phyloP scores from a whole-genome alignment of 1,139 yeast species.

The Yarrowia galli region DNA sequence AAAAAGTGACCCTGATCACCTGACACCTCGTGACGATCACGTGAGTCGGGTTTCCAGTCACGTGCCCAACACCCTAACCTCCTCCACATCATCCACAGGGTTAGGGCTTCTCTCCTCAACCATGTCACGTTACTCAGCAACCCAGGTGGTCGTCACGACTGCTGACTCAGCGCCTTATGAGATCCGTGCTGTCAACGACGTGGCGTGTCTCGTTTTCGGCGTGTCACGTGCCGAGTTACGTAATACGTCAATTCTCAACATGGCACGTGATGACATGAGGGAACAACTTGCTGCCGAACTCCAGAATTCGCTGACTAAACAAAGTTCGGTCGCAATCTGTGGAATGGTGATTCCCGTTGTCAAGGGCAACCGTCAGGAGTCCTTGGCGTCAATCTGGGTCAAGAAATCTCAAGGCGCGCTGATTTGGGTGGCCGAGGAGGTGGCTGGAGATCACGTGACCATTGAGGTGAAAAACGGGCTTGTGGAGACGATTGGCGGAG shows the following conservation, averaged over 20 bases:
- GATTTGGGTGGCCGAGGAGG: constrained; percentile 87
- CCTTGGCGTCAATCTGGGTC: constrained; percentile 71
- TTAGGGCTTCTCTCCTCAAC: constrained; percentile 1
- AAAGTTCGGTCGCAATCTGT: constrained; percentile 57
- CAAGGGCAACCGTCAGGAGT: constrained; percentile 53
- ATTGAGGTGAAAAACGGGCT: background rate
- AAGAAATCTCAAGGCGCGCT: constrained; percentile 68
- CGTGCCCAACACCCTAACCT: constrained; percentile 31
- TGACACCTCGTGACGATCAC: too few species aligned
- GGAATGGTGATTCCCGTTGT: constrained; percentile 63
- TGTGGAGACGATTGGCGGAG: constrained; percentile 39
- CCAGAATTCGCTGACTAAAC: background rate
- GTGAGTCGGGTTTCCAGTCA: background rate
- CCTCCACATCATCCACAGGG: background rate
- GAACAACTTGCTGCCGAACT: constrained; percentile 40
- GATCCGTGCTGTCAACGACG: constrained; percentile 83
- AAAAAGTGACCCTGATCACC: too few species aligned
- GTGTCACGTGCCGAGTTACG: constrained; percentile 70
- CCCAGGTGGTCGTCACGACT: constrained; percentile 78
- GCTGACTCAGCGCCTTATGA: constrained; percentile 78
- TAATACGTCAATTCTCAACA: constrained; percentile 71
- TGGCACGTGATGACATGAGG: constrained; percentile 72
- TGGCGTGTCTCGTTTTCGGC: constrained; percentile 89
- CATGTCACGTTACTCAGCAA: constrained; percentile 44
- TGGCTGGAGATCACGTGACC: constrained; percentile 58